Evolutionary conservation across 768 basidiomycete species (phyloP).

Genomic region (Chlorophyllum brunneum): DNA sequence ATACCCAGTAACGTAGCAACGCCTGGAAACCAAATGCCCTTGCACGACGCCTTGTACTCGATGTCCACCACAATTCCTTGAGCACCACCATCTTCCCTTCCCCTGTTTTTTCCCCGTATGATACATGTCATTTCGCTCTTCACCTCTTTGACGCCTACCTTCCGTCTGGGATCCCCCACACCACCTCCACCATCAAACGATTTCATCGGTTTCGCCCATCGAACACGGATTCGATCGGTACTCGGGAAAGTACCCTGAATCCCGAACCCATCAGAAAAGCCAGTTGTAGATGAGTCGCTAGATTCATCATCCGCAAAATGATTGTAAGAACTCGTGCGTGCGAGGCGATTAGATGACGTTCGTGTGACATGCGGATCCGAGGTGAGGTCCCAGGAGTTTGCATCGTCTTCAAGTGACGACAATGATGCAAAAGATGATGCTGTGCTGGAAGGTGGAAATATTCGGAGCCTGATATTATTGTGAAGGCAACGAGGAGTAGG

Average conservation of each 20-base stretch:
- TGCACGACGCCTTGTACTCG: conserved; percentile 70
- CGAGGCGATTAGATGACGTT: conserved; percentile 37
- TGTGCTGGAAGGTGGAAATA: conserved; percentile 57
- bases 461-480: conserved; percentile 69
- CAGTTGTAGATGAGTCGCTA: conserved; percentile 59
- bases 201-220: conserved; percentile 71
- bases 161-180: conserved; percentile 49
- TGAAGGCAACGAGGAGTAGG: conserved; percentile 76
- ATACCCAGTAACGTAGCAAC: conserved; percentile 79
- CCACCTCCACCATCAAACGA: conserved; percentile 39
- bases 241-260: conserved; percentile 80
- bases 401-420: conserved; percentile 72
- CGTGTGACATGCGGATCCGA: conserved; percentile 76
- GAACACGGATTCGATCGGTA: conserved; percentile 67
- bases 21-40: conserved; percentile 78
- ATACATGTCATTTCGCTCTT: conserved; percentile 64
- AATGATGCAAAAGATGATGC: conserved; percentile 67
- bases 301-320: conserved; percentile 82
- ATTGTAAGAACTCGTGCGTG: conserved; percentile 57
- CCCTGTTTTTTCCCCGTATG: conserved; percentile 47
- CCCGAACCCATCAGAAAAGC: conserved; percentile 56
- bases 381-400: conserved; percentile 67
- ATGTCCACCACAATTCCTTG: conserved; percentile 63
- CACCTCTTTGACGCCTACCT: conserved; percentile 67
- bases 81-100: conserved; percentile 29